These are phyloP conservation scores for Jatropha podagrica DNA, from an alignment of 441 rosid genomes.

Conservation along the genomic window DNA sequence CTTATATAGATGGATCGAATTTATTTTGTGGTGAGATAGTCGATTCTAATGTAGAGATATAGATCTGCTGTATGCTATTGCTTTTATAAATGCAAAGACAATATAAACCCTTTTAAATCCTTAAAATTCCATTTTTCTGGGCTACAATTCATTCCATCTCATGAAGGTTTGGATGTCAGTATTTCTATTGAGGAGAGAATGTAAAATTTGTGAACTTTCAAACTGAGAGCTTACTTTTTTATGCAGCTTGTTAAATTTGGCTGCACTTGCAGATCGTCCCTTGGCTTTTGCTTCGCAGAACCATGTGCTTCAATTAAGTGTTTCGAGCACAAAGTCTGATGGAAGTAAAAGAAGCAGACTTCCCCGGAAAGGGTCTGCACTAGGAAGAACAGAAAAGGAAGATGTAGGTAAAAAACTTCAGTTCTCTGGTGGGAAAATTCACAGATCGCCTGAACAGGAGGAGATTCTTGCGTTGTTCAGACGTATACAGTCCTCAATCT, in stretches of 20 bases:
- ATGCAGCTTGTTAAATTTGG: conserved; percentile 77
- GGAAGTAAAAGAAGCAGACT: conserved; percentile 31
- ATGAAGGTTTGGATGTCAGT: not conserved
- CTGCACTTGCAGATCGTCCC: conserved; percentile 54
- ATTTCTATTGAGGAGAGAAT: not conserved
- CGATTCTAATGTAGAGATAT: not conserved
- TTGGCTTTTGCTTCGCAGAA: conserved; percentile 23
- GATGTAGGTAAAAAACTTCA: conserved; percentile 21
- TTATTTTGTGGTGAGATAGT: not conserved
- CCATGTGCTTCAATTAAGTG: conserved; percentile 16
- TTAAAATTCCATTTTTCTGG: not conserved
- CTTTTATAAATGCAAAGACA: not conserved
- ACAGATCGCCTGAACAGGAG: conserved; percentile 39
- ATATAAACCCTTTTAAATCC: too few relatives aligned
- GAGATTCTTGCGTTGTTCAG: conserved; percentile 56
- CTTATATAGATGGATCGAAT: not conserved
- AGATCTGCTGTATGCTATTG: not conserved
- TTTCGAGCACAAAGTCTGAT: conserved; percentile 28
- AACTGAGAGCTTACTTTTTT: conserved; percentile 45
- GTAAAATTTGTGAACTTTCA: conserved; percentile 19
- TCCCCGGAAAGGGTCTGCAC: conserved; percentile 25
- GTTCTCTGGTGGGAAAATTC: conserved; percentile 20
- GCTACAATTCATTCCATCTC: not conserved
- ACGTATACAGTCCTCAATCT: conserved; percentile 58
- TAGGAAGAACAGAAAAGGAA: conserved; percentile 27